Conservation (phyloP, 768 basidiomycete species). For the Lactifluus piperatus region DNA sequence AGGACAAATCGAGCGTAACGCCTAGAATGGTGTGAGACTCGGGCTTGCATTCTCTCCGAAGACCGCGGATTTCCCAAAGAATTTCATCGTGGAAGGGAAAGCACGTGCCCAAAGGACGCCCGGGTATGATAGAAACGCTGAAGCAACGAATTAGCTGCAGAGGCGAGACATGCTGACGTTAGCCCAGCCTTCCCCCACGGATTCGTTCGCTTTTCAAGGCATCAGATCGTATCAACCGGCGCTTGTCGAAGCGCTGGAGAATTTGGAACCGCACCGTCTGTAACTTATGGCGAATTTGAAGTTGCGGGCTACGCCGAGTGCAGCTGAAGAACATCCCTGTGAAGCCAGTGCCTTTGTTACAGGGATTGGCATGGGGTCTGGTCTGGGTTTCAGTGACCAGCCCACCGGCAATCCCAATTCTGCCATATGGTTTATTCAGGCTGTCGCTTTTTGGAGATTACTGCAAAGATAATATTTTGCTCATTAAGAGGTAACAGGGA, state of each 20-base stretch:
- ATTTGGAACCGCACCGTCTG: conserved; percentile 28
- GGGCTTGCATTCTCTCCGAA: conserved; percentile 45
- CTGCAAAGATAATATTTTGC: background rate
- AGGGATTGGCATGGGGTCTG: background rate
- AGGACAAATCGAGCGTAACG: conserved; percentile 32
- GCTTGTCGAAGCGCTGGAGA: background rate
- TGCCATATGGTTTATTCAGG: conserved; percentile 30
- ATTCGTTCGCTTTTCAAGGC: conserved; percentile 20
- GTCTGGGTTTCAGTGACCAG: background rate
- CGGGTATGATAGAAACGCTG: conserved; percentile 48
- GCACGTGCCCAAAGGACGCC: conserved; percentile 34
- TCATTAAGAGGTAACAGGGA: background rate
- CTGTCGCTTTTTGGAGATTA: conserved; percentile 20
- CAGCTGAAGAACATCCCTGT: conserved; percentile 46
- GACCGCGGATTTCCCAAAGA: conserved; percentile 33
- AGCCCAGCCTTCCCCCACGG: conserved; percentile 44
- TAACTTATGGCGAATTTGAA: conserved; percentile 46
- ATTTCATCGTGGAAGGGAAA: conserved; percentile 46
- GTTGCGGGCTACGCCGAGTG: conserved; percentile 42
- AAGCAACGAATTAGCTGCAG: conserved; percentile 41
- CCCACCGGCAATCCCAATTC: conserved; percentile 30
- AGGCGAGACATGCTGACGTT: conserved; percentile 41
- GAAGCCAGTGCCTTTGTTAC: conserved; percentile 37
- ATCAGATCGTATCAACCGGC: background rate
- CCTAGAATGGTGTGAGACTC: conserved; percentile 37